Evolutionary conservation across 495 filamentous ascomycete genomes (phyloP).

Genomic region (Clavariopsis aquatica): DNA sequence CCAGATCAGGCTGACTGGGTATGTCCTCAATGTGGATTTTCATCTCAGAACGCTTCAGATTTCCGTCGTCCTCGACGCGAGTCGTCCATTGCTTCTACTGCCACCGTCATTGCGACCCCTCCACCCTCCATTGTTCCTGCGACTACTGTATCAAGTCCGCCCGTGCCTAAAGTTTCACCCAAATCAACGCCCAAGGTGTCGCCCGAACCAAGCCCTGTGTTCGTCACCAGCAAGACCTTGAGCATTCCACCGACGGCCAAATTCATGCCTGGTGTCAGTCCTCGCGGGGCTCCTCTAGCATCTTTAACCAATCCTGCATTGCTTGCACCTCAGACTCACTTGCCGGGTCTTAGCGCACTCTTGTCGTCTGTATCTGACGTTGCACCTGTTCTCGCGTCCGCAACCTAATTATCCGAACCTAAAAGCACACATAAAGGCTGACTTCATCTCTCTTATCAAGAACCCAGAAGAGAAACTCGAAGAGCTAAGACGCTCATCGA

Average conservation of each 20-base stretch:
- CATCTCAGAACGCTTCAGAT: slow-evolving; percentile 30
- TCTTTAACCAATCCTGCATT: slow-evolving; percentile 34
- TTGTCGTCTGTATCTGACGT: slow-evolving; percentile 22
- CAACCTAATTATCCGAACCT: slow-evolving; percentile 19
- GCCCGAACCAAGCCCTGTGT: not conserved
- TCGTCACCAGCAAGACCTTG: not conserved
- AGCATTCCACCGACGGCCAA: not conserved
- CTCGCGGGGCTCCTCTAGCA: slow-evolving; percentile 37
- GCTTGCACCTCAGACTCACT: slow-evolving; percentile 8
- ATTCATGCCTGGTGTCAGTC: slow-evolving; percentile 18
- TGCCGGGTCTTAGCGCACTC: slow-evolving; percentile 10
- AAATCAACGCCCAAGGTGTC: not conserved
- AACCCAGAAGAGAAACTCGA: slow-evolving; percentile 39
- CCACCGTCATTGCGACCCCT: slow-evolving; percentile 24
- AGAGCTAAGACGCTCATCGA: slow-evolving; percentile 39
- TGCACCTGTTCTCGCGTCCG: slow-evolving; percentile 6
- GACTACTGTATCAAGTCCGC: slow-evolving; percentile 6
- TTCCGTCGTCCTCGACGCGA: slow-evolving; percentile 27
- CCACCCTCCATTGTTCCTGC: slow-evolving; percentile 3
- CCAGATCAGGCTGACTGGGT: slow-evolving; percentile 87
- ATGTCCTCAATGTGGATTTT: slow-evolving; percentile 60
- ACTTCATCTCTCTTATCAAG: slow-evolving; percentile 27
- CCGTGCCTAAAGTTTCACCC: not conserved
- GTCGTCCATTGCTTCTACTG: slow-evolving; percentile 20
- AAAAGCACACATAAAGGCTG: slow-evolving; percentile 26